Evolutionary conservation across 73 alveolate species (phyloP).

Genomic region (Stentor coeruleus): DNA sequence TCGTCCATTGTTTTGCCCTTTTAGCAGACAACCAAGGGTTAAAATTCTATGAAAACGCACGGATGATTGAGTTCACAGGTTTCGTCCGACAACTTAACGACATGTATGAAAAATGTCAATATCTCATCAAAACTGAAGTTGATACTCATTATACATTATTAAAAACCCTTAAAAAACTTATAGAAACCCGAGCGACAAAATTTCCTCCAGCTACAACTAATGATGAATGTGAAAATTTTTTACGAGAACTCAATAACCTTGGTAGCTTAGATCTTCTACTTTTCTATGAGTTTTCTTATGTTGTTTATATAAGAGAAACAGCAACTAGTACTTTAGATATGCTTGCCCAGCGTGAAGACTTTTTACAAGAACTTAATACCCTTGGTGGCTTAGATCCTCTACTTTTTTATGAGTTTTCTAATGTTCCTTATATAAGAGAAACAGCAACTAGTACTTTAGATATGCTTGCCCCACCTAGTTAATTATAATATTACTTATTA

Average conservation of each 20-base stretch:
- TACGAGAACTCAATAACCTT: background rate
- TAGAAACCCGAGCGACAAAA: background rate
- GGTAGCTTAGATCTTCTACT: conserved; percentile 12
- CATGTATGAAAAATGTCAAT: conserved; percentile 4
- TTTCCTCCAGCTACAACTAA: background rate
- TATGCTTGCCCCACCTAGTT: conserved; percentile 1
- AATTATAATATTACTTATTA: no score
- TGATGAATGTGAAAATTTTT: conserved; percentile 20
- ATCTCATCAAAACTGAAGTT: conserved; percentile 10
- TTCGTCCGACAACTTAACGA: background rate
- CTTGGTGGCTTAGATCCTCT: conserved; percentile 13
- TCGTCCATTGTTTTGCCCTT: conserved; percentile 17
- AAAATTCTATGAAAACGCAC: background rate
- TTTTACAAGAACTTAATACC: background rate
- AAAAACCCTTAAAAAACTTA: background rate
- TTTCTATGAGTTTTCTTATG: conserved; percentile 9
- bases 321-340: background rate
- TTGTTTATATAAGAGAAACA: background rate
- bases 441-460: conserved; percentile 1
- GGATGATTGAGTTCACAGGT: background rate
- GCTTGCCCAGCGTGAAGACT: background rate
- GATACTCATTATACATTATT: background rate
- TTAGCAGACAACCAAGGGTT: background rate
- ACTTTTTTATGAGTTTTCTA: conserved; percentile 16
- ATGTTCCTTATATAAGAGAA: conserved; percentile 8